phyloP scores from a whole-genome alignment of 2,329 filamentous ascomycete genomes.

The Stagonosporopsis cucurbitacearum region DNA sequence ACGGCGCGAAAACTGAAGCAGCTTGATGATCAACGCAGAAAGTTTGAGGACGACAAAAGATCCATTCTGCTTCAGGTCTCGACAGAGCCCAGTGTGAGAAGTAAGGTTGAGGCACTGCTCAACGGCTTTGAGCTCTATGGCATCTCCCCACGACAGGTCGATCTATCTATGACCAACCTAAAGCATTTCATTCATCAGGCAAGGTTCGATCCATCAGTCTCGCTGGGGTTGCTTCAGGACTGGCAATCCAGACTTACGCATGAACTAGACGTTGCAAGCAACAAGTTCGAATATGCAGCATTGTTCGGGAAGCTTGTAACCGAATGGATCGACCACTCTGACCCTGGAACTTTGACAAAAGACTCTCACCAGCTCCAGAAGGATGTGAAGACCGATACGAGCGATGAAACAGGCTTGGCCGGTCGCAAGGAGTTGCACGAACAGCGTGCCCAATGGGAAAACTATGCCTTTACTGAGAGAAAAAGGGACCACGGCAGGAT shows the following conservation, averaged over 20 bases:
- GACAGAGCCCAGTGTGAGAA: conserved; percentile 6
- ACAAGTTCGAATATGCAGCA: conserved; percentile 38
- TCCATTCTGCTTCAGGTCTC: conserved; percentile 23
- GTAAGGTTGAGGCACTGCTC: conserved; percentile 30
- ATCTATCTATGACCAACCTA: conserved; percentile 27
- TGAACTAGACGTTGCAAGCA: conserved; percentile 37
- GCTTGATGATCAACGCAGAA: conserved; percentile 28
- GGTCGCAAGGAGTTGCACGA: conserved; percentile 53
- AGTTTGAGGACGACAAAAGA: conserved; percentile 30
- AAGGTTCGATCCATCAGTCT: conserved; percentile 36
- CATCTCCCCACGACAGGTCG: conserved; percentile 21
- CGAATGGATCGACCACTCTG: conserved; percentile 42
- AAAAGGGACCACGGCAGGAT: conserved; percentile 57
- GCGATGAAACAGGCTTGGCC: conserved; percentile 50
- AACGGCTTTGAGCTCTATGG: conserved; percentile 28
- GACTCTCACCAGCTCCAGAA: background rate
- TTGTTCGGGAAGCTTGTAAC: conserved; percentile 37
- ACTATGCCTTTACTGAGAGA: conserved; percentile 59
- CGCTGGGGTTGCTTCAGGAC: conserved; percentile 25
- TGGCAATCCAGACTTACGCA: conserved; percentile 36
- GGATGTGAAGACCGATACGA: background rate
- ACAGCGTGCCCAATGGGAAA: conserved; percentile 59
- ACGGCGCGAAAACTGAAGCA: conserved; percentile 35
- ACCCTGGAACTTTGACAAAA: conserved; percentile 9
- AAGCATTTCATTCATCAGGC: conserved; percentile 37